Evolutionary conservation across 2,329 filamentous ascomycete species (phyloP), one percentile per base, ranked within the genome.

Genomic region (Septoria linicola): DNA sequence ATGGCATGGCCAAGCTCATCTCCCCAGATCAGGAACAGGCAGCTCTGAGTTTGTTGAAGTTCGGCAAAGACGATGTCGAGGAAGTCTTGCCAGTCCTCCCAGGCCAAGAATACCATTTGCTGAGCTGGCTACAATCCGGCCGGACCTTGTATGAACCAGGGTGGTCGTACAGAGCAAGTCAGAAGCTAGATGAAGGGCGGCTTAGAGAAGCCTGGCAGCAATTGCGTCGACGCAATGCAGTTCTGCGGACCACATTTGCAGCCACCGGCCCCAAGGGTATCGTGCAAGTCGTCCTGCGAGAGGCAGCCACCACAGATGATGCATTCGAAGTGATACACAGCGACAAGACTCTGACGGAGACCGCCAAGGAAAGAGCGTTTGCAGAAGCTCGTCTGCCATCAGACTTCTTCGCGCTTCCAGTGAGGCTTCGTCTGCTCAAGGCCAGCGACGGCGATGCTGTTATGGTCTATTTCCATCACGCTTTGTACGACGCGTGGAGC

Each of bases 401-500:
- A 2, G 43, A 51, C 36, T 44, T 57, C 40, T 54, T 54, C 19
- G 19, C 39, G 6, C 31, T 49, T n/a, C 51, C 54, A 16, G 36
- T 52, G 1, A 43, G 54, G 19, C 44, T 57, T 17, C 40, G 48
- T 1, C 43, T 57, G 6, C 19, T 57, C 13, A 31, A 37, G 21
- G 41, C 48, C 13, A 21, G 11, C 13, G 48, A 57, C 34, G 54
- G 54, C 16, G 44, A 52, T 37, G 54, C 51, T 16, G 23, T 54
- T 7, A 52, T 55, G 40, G 21, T 54, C 11, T 49, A 52, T 36
- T 34, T 54, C n/a, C 54, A 57, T 41, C 54, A 57, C 25, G 40
- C 51, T 13, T 21, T 57, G 23, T 54, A 57, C 21, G 54, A 57
- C 46, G 51, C 51, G n/a, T 55, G 54, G 54, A 54, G 47, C 41